Conservation (phyloP, 2,329 filamentous ascomycete genomes). For the Lizonia empirigonia region DNA sequence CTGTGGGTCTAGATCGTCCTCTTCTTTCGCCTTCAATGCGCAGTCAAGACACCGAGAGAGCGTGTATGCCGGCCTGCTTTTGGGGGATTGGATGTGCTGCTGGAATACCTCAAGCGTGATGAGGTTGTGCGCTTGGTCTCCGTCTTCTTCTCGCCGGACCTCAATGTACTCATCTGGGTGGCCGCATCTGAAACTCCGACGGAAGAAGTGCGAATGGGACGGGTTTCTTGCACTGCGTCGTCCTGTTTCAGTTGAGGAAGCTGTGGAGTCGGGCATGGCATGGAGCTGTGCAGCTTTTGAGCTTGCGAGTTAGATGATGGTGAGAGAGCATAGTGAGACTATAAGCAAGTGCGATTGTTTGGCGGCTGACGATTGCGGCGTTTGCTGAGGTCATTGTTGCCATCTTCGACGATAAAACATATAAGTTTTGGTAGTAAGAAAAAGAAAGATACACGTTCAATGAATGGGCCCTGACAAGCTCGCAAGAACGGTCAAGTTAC, state of each 20-base stretch:
- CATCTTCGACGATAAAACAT: background rate
- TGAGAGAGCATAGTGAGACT: background rate
- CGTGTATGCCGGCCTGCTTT: background rate
- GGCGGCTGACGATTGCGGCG: background rate
- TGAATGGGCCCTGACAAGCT: background rate
- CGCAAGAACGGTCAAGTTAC: background rate
- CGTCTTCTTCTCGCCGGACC: background rate
- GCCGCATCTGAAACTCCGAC: conserved; percentile 23
- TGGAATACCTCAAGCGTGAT: background rate
- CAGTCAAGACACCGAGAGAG: conserved; percentile 4
- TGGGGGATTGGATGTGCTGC: background rate
- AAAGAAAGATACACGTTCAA: background rate
- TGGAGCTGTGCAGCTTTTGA: background rate
- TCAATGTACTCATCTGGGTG: conserved; percentile 26
- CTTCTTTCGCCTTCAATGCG: background rate
- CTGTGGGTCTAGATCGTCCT: background rate
- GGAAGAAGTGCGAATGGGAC: conserved; percentile 22
- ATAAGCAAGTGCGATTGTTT: no score
- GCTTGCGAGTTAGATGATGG: background rate
- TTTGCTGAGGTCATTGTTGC: background rate
- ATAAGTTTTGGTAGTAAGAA: background rate
- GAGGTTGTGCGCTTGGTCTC: background rate
- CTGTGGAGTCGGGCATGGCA: background rate
- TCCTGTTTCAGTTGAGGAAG: background rate
- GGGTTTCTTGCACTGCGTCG: background rate